Percentiles rank a stretch among this genome's conserved stretches.
Evolutionary conservation across 2,329 filamentous ascomycete genomes (phyloP).

Genomic region (Colletotrichum eremochloae): DNA sequence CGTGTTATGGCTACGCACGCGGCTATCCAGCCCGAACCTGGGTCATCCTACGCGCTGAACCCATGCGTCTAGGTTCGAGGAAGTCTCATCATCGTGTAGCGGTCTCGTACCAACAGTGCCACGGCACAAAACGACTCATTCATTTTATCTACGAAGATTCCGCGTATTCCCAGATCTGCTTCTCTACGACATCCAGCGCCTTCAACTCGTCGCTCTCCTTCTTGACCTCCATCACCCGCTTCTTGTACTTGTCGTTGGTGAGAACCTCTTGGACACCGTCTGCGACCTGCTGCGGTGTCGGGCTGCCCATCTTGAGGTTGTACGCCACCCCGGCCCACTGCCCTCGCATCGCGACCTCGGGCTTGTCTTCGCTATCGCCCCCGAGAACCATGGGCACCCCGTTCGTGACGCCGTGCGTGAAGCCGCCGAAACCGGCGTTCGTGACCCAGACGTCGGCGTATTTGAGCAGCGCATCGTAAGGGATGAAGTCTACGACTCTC

Average conservation of each 20-base stretch:
- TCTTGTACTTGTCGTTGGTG: slow-evolving; percentile 48
- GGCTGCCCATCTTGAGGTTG: slow-evolving; percentile 56
- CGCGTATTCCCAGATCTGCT: slow-evolving; percentile 41
- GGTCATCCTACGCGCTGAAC: no score
- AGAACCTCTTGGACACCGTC: slow-evolving; percentile 51
- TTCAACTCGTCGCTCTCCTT: slow-evolving; percentile 52
- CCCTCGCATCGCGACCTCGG: slow-evolving; percentile 56
- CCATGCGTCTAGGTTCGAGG: no score
- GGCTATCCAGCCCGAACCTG: no score
- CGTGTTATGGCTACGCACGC: no score
- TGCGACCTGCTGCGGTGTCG: slow-evolving; percentile 47
- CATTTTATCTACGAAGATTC: not conserved
- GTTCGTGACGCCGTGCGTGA: slow-evolving; percentile 59
- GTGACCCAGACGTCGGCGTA: slow-evolving; percentile 60
- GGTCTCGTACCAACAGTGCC: no score
- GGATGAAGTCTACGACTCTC: slow-evolving; percentile 60
- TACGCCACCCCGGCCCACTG: slow-evolving; percentile 60
- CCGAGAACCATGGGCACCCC: slow-evolving; percentile 63
- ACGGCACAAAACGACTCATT: not conserved
- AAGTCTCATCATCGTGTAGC: no score
- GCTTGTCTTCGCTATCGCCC: slow-evolving; percentile 58
- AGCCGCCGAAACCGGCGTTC: slow-evolving; percentile 64
- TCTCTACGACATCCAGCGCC: slow-evolving; percentile 29
- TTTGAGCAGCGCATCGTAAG: slow-evolving; percentile 61
- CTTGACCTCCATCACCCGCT: slow-evolving; percentile 48